Conservation (phyloP, 257 asterid species). For the Solanum chiquidenum region DNA sequence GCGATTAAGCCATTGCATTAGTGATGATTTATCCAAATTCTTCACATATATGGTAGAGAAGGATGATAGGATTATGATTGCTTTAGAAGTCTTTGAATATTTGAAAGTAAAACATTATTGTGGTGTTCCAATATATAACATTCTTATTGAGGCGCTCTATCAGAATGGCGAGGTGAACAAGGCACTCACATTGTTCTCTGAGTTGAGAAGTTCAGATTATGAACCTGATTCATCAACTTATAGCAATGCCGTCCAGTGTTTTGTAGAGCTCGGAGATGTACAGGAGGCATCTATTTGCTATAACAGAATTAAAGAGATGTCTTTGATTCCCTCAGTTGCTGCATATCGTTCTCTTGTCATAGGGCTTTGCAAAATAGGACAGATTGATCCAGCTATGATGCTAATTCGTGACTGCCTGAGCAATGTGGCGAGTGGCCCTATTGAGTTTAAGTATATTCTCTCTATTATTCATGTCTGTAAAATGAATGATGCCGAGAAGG, state of each 20-base stretch:
- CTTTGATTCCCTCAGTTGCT: conserved; percentile 43
- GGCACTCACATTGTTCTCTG: conserved; percentile 55
- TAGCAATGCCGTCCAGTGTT: conserved; percentile 53
- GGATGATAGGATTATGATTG: conserved; percentile 20
- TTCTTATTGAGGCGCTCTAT: conserved; percentile 59
- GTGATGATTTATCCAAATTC: conserved; percentile 41
- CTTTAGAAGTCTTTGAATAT: conserved; percentile 56
- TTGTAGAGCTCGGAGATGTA: conserved; percentile 38
- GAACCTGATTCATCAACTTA: conserved; percentile 50
- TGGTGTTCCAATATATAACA: conserved; percentile 45
- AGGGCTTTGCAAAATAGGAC: conserved; percentile 54
- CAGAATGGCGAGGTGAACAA: conserved; percentile 44
- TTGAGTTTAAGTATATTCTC: conserved; percentile 70
- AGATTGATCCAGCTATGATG: conserved; percentile 69
- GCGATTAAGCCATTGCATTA: conserved; percentile 31
- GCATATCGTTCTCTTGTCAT: conserved; percentile 62
- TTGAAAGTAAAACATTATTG: conserved; percentile 35
- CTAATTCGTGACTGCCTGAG: conserved; percentile 78
- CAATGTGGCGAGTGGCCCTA: conserved; percentile 51
- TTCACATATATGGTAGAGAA: conserved; percentile 42
- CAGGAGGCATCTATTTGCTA: conserved; percentile 65
- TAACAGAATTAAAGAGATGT: conserved; percentile 51
- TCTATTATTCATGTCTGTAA: conserved; percentile 66
- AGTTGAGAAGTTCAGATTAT: conserved; percentile 31
- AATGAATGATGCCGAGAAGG: conserved; percentile 47